These are phyloP conservation scores for Apiospora phragmitis DNA, from an alignment of 2,329 filamentous ascomycete species.

Conservation along the genomic window DNA sequence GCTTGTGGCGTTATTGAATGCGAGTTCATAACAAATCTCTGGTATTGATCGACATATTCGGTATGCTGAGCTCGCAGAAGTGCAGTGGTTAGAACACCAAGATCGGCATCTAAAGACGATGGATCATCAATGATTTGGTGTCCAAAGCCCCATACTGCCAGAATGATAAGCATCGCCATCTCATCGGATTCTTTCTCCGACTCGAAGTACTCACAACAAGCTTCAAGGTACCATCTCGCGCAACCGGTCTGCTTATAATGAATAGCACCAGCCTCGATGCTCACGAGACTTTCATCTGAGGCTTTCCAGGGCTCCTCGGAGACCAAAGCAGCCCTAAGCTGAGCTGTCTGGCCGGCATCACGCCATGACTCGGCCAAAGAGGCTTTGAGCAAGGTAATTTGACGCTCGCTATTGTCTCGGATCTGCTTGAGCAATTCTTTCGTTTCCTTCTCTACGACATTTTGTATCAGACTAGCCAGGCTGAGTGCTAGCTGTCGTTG, in stretches of 20 bases:
- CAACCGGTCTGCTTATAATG: not conserved
- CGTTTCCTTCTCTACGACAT: not conserved
- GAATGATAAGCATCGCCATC: not conserved
- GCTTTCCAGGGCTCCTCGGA: not conserved
- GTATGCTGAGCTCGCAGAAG: too few relatives aligned
- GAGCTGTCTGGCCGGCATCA: not conserved
- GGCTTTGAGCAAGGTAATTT: not conserved
- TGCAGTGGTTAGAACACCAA: not conserved
- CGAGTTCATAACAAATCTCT: too few relatives aligned
- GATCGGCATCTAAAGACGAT: not conserved
- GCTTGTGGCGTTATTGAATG: too few relatives aligned
- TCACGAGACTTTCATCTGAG: not conserved
- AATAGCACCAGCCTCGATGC: not conserved
- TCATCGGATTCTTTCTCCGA: not conserved
- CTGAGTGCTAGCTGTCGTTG: not conserved
- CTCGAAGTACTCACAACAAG: not conserved
- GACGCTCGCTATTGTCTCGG: not conserved
- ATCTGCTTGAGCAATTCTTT: not conserved
- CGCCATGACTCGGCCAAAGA: not conserved
- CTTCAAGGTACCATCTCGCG: not conserved
- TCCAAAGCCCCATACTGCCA: not conserved
- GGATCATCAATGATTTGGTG: not conserved
- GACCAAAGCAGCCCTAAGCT: not conserved
- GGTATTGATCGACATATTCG: too few relatives aligned
- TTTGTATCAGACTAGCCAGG: not conserved